Percentiles rank a stretch among this genome's conserved stretches.
phyloP scores from a whole-genome alignment of 2,329 filamentous ascomycete genomes.

The Leptosphaerulina australis region DNA sequence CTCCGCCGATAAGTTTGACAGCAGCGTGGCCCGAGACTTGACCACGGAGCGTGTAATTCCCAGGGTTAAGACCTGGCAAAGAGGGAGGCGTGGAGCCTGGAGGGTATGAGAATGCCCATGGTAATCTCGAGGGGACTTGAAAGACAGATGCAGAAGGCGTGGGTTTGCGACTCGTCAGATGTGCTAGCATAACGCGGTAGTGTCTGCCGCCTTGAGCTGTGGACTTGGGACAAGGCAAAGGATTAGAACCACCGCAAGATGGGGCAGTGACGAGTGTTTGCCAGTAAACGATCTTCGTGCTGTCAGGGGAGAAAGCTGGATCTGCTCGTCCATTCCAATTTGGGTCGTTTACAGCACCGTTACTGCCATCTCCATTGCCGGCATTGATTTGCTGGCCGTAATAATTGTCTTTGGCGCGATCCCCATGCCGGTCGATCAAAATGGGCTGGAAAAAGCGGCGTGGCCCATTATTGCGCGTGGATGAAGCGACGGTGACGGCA shows the following conservation, averaged over 20 bases:
- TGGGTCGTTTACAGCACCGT: constrained; percentile 49
- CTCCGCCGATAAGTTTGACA: constrained; percentile 17
- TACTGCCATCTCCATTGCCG: constrained; percentile 26
- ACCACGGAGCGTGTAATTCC: constrained; percentile 22
- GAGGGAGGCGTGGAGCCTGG: constrained; percentile 18
- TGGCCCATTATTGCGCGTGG: constrained; percentile 55
- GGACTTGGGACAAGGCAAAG: constrained; percentile 51
- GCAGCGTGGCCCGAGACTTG: too few species aligned
- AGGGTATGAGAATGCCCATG: constrained; percentile 46
- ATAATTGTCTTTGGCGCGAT: constrained; percentile 54
- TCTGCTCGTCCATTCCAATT: constrained; percentile 58
- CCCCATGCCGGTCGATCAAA: constrained; percentile 54
- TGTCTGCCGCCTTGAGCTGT: constrained; percentile 49
- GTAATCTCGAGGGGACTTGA: constrained; percentile 37
- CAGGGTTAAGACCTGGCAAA: neutral
- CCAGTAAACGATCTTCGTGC: constrained; percentile 53
- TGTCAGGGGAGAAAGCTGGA: constrained; percentile 52
- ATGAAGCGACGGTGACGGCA: constrained; percentile 32
- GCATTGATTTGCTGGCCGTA: constrained; percentile 53
- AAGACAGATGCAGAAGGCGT: constrained; percentile 24
- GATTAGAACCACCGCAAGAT: constrained; percentile 54
- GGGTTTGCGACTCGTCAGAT: constrained; percentile 44
- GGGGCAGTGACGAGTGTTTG: constrained; percentile 50
- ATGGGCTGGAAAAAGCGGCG: constrained; percentile 57
- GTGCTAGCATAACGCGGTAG: constrained; percentile 53